Evolutionary conservation across 2,329 filamentous ascomycete genomes (phyloP).

Genomic region (Aspergillus sp.): DNA sequence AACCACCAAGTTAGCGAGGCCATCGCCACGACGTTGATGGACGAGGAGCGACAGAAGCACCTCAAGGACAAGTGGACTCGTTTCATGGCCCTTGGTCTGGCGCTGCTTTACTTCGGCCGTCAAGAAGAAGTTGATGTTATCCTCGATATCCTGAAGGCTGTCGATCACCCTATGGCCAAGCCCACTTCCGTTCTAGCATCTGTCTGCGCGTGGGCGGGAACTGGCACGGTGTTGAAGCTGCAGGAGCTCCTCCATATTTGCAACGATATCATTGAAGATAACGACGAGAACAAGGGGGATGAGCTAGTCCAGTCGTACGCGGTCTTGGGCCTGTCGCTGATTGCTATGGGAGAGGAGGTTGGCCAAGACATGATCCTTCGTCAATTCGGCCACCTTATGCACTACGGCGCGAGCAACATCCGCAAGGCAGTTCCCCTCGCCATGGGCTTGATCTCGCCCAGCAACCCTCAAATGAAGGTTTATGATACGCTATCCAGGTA

Average conservation of each 20-base stretch:
- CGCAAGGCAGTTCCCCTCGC: conserved; percentile 92
- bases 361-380: conserved; percentile 98
- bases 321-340: conserved; percentile 87
- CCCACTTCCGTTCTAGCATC: conserved; percentile 92
- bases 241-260: conserved; percentile 97
- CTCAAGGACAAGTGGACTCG: conserved; percentile 98
- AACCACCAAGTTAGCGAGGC: conserved; percentile 88
- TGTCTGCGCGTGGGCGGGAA: conserved; percentile 97
- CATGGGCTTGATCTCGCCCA: conserved; percentile 94
- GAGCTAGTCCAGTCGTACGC: conserved; percentile 95
- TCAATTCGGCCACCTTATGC: conserved; percentile 97
- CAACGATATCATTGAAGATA: conserved; percentile 94
- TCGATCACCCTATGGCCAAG: conserved; percentile 95
- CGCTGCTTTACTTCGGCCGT: conserved; percentile 89
- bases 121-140: conserved; percentile 99
- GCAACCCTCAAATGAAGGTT: conserved; percentile 99
- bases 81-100: conserved; percentile 91
- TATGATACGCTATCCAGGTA: conserved; percentile 98
- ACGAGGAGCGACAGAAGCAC: conserved; percentile 86
- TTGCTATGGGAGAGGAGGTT: conserved; percentile 97
- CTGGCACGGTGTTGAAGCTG: conserved; percentile 93
- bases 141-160: conserved; percentile 91
- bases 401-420: conserved; percentile 97
- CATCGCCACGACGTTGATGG: conserved; percentile 87
- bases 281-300: conserved; percentile 91